Conservation (phyloP, 306 rosid genomes). For the Glycine latifolia region DNA sequence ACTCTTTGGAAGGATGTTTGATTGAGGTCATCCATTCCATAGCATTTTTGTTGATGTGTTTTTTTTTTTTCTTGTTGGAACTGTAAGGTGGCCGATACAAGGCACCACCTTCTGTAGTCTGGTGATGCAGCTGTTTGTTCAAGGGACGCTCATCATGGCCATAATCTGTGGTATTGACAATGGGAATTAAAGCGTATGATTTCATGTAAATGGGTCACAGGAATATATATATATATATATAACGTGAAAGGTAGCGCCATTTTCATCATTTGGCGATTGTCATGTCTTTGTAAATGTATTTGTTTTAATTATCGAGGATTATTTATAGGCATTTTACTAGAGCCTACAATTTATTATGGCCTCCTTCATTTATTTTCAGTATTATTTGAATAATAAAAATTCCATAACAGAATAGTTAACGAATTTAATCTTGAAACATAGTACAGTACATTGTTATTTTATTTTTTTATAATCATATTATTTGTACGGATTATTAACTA, state of each 20-base stretch:
- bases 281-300: slow-evolving; percentile 4
- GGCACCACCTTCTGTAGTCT: slow-evolving; percentile 16
- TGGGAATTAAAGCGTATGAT: slow-evolving; percentile 6
- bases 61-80: slow-evolving; percentile 32
- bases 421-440: too few relatives aligned
- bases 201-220: slow-evolving; percentile 46
- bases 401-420: too few relatives aligned
- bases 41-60: slow-evolving; percentile 42
- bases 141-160: slow-evolving; percentile 29
- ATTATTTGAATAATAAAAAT: too few relatives aligned
- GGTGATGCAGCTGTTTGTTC: slow-evolving; percentile 40
- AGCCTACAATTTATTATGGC: neutral
- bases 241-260: neutral
- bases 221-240: neutral
- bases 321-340: neutral
- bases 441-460: too few relatives aligned
- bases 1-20: slow-evolving; percentile 42
- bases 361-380: neutral
- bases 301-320: neutral
- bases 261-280: slow-evolving; percentile 20
- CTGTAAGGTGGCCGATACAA: neutral
- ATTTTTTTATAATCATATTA: too few relatives aligned
- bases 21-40: slow-evolving; percentile 44
- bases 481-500: too few relatives aligned
- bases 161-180: slow-evolving; percentile 22